Evolutionary conservation across 345 rosid species (phyloP).

Genomic region (Cochlearia excelsa): DNA sequence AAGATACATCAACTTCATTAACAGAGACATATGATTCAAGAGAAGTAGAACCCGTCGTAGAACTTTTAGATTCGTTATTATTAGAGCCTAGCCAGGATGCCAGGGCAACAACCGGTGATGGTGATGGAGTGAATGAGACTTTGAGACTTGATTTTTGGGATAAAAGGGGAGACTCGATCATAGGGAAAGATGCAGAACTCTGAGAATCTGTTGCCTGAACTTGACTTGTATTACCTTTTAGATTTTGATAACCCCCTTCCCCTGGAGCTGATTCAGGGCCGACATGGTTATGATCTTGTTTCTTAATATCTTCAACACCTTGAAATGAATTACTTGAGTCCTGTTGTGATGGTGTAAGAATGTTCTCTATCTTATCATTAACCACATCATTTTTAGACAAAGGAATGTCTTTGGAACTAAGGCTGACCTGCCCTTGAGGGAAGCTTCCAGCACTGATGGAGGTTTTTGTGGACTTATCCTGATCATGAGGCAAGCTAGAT

Average conservation of each 20-base stretch:
- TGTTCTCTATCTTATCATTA: slow-evolving; percentile 51
- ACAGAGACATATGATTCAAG: slow-evolving; percentile 60
- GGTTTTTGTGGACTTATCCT: slow-evolving; percentile 73
- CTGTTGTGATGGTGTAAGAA: slow-evolving; percentile 41
- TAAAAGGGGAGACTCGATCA: slow-evolving; percentile 66
- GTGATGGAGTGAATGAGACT: slow-evolving; percentile 50
- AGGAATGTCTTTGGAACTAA: slow-evolving; percentile 75
- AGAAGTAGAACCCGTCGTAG: slow-evolving; percentile 52
- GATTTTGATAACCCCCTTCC: slow-evolving; percentile 44
- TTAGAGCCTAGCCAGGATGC: slow-evolving; percentile 78
- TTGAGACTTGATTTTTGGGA: slow-evolving; percentile 77
- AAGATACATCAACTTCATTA: slow-evolving; percentile 66
- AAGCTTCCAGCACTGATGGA: slow-evolving; percentile 88
- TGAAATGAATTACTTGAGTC: slow-evolving; percentile 48
- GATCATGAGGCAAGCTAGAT: slow-evolving; percentile 84
- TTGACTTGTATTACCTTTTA: slow-evolving; percentile 38
- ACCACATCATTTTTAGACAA: slow-evolving; percentile 41
- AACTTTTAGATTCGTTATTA: slow-evolving; percentile 54
- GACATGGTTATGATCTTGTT: slow-evolving; percentile 44
- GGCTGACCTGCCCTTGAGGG: slow-evolving; percentile 78
- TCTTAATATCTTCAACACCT: slow-evolving; percentile 49
- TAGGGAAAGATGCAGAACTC: slow-evolving; percentile 57
- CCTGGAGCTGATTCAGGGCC: slow-evolving; percentile 55
- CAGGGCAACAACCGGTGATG: slow-evolving; percentile 72
- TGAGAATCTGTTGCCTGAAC: slow-evolving; percentile 57